phyloP scores from a whole-genome alignment of 768 basidiomycete genomes.

The Pleurotus sapidus region DNA sequence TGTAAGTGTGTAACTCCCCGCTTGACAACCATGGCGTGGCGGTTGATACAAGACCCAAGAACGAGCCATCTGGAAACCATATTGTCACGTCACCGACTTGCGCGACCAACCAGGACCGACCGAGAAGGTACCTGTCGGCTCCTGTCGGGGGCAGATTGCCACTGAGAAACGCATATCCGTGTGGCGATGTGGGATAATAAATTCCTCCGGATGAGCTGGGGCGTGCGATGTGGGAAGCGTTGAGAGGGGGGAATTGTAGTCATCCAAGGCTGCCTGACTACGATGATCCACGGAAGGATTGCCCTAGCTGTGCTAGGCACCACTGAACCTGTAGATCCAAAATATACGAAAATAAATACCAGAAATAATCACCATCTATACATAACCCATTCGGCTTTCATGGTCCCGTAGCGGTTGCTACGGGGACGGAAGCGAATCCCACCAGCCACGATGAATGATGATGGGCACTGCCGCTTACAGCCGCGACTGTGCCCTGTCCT shows the following conservation, averaged over 20 bases:
- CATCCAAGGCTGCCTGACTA: not conserved
- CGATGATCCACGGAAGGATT: not conserved
- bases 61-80: no score
- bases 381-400: not conserved
- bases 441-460: not conserved
- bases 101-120: no score
- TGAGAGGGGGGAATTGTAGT: not conserved
- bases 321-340: slow-evolving; percentile 1
- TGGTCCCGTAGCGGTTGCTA: slow-evolving; percentile 1
- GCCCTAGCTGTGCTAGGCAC: slow-evolving; percentile 8
- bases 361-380: not conserved
- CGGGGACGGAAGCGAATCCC: not conserved
- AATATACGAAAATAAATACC: not conserved
- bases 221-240: not conserved
- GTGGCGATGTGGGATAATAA: not conserved
- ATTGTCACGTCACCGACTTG: no score
- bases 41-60: no score
- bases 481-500: not conserved
- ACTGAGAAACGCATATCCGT: not conserved
- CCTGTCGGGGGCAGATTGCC: not conserved
- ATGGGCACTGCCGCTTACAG: slow-evolving; percentile 2
- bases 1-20: no score
- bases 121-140: not conserved
- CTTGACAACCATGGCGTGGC: no score
- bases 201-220: not conserved